Evolutionary conservation across 2,329 filamentous ascomycete genomes (phyloP).

Genomic region (Nemania abortiva): DNA sequence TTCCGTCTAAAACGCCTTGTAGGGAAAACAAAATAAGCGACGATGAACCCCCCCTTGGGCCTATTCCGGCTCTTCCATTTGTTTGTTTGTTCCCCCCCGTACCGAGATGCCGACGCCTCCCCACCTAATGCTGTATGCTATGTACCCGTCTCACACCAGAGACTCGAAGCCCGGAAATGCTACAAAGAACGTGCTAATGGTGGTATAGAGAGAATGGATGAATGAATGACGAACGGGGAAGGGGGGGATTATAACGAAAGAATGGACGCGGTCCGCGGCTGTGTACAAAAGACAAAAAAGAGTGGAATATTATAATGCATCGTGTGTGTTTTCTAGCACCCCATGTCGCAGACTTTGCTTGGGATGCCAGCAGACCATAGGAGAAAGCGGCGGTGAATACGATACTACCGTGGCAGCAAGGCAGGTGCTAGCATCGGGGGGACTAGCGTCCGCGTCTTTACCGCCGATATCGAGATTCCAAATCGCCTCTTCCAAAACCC

Average conservation of each 20-base stretch:
- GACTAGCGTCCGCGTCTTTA: neutral
- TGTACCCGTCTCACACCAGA: slow-evolving; percentile 14
- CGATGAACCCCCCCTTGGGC: neutral
- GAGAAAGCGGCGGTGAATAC: neutral
- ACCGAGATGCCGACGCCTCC: slow-evolving; percentile 16
- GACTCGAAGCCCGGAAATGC: slow-evolving; percentile 25
- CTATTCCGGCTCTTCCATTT: slow-evolving; percentile 11
- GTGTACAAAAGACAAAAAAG: slow-evolving; percentile 1
- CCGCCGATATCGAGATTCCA: neutral
- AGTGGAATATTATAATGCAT: slow-evolving; percentile 21
- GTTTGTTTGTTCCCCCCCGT: slow-evolving; percentile 11
- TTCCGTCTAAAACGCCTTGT: slow-evolving; percentile 36
- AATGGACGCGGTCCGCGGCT: slow-evolving; percentile 8
- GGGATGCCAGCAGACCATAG: neutral
- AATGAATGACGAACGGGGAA: slow-evolving; percentile 15
- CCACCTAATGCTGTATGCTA: slow-evolving; percentile 36
- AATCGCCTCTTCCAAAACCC: slow-evolving; percentile 10
- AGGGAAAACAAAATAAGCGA: neutral
- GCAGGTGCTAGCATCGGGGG: neutral
- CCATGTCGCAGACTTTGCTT: neutral
- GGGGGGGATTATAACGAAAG: slow-evolving; percentile 21
- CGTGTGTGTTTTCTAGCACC: slow-evolving; percentile 12
- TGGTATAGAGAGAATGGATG: slow-evolving; percentile 22
- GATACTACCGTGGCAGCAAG: slow-evolving; percentile 8
- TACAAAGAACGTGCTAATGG: slow-evolving; percentile 29